A percentile compares a stretch with the other conserved stretches of the same genome.
These are phyloP conservation scores for Fusarium verrucosum DNA, from an alignment of 2,329 filamentous ascomycete genomes.

Conservation along the genomic window DNA sequence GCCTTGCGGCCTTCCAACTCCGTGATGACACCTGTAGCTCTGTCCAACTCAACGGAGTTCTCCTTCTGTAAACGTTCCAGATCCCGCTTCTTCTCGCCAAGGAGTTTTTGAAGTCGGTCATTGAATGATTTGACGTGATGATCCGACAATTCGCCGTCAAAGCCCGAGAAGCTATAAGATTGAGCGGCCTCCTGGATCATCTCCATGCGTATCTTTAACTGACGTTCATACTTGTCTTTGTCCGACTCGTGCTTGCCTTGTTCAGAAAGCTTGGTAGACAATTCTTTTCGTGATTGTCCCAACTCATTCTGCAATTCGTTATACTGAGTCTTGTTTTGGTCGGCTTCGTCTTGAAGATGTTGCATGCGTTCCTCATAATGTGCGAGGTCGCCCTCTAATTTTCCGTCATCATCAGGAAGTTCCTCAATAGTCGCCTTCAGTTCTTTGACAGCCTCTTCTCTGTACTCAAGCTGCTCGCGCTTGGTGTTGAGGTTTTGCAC, in stretches of 20 bases:
- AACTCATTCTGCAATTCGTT: slow-evolving; percentile 67
- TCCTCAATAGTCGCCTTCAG: slow-evolving; percentile 78
- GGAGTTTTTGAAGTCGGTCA: slow-evolving; percentile 76
- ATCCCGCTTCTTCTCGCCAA: slow-evolving; percentile 80
- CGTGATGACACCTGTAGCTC: slow-evolving; percentile 76
- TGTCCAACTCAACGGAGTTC: slow-evolving; percentile 76
- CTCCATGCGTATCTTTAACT: slow-evolving; percentile 74
- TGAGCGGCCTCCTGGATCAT: slow-evolving; percentile 82
- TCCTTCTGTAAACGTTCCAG: slow-evolving; percentile 79
- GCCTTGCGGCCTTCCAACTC: slow-evolving; percentile 79
- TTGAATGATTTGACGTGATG: slow-evolving; percentile 79
- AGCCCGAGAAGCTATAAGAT: slow-evolving; percentile 82
- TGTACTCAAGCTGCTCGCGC: slow-evolving; percentile 75
- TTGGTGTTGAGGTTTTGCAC: slow-evolving; percentile 81
- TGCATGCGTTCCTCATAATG: slow-evolving; percentile 81
- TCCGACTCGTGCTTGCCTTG: slow-evolving; percentile 84
- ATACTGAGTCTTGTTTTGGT: slow-evolving; percentile 71
- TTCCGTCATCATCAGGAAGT: slow-evolving; percentile 79
- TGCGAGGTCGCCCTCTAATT: slow-evolving; percentile 74
- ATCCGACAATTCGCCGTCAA: slow-evolving; percentile 80
- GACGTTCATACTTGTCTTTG: slow-evolving; percentile 85
- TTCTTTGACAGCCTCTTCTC: slow-evolving; percentile 75
- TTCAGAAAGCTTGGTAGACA: slow-evolving; percentile 67
- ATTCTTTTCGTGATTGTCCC: slow-evolving; percentile 54
- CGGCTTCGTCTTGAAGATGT: slow-evolving; percentile 70